These are phyloP conservation scores for Mucor indicus DNA, from an alignment of 371 early-diverging fungal species.

Conservation along the genomic window DNA sequence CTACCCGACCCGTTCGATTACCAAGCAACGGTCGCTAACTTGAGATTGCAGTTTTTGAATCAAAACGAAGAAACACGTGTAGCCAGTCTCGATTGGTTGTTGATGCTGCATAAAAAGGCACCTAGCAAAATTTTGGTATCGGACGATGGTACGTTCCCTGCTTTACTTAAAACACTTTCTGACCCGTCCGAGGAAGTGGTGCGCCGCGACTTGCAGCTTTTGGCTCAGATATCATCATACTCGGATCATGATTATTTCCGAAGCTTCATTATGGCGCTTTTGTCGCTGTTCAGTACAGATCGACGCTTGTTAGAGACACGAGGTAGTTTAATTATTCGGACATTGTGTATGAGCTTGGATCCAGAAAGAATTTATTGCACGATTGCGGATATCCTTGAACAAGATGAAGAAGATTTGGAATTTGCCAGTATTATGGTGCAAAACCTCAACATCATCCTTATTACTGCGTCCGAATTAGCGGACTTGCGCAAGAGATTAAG, in stretches of 20 bases:
- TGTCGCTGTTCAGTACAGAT: constrained; percentile 85
- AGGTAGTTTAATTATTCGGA: constrained; percentile 85
- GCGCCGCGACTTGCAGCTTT: constrained; percentile 80
- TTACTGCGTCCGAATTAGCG: constrained; percentile 86
- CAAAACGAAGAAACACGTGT: constrained; percentile 86
- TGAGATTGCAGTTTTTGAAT: constrained; percentile 76
- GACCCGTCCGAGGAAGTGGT: constrained; percentile 91
- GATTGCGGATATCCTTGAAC: constrained; percentile 79
- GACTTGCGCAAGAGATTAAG: constrained; percentile 73
- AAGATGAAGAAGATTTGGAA: constrained; percentile 81
- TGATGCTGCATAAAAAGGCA: constrained; percentile 88
- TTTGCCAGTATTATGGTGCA: constrained; percentile 92
- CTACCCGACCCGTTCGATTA: constrained; percentile 73
- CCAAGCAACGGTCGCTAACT: constrained; percentile 66
- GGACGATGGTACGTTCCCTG: constrained; percentile 79
- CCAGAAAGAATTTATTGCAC: constrained; percentile 84
- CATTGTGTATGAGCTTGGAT: constrained; percentile 80
- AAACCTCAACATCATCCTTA: constrained; percentile 86
- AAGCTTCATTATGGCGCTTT: constrained; percentile 74
- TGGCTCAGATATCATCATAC: constrained; percentile 86
- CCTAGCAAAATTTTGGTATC: constrained; percentile 72
- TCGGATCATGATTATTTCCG: constrained; percentile 78
- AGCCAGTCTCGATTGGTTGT: constrained; percentile 86
- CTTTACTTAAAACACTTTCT: constrained; percentile 78
- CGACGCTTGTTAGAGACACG: constrained; percentile 80